These are phyloP conservation scores for Pythium plurisporium DNA, from an alignment of 352 stramenopile genomes.

Conservation along the genomic window DNA sequence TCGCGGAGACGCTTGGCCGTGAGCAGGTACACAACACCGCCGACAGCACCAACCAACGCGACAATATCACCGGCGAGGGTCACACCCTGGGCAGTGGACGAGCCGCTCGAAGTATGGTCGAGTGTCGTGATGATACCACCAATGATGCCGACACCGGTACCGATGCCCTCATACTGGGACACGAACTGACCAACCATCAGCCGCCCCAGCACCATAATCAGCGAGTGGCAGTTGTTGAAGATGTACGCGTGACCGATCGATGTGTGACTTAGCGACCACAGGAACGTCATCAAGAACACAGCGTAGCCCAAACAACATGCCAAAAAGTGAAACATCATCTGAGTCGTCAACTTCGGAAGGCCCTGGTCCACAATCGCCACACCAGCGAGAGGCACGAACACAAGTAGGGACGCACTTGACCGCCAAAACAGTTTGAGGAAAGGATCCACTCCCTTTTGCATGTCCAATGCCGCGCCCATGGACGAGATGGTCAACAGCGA, in stretches of 20 bases:
- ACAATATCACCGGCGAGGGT: constrained; percentile 70
- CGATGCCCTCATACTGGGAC: constrained; percentile 69
- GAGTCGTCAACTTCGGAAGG: constrained; percentile 48
- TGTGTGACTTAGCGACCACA: constrained; percentile 72
- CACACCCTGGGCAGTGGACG: constrained; percentile 32
- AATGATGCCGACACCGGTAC: constrained; percentile 72
- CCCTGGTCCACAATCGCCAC: constrained; percentile 52
- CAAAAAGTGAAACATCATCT: constrained; percentile 62
- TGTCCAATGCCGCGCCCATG: constrained; percentile 64
- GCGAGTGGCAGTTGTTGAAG: constrained; percentile 86
- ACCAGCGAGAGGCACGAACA: constrained; percentile 60
- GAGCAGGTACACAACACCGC: constrained; percentile 71
- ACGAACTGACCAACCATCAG: constrained; percentile 58
- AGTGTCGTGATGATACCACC: constrained; percentile 70
- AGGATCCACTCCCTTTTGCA: constrained; percentile 64
- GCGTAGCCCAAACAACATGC: constrained; percentile 65
- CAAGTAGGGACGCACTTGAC: constrained; percentile 61
- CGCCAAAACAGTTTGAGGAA: constrained; percentile 87
- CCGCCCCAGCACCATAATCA: constrained; percentile 70
- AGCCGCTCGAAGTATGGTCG: constrained; percentile 34
- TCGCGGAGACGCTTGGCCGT: constrained; percentile 65
- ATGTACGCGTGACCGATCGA: constrained; percentile 83
- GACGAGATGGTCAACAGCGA: constrained; percentile 76
- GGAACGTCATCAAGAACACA: constrained; percentile 78
- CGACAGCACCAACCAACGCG: constrained; percentile 62